Conservation (phyloP, 2,329 filamentous ascomycete species). For the Monilinia vaccinii-corymbosi region DNA sequence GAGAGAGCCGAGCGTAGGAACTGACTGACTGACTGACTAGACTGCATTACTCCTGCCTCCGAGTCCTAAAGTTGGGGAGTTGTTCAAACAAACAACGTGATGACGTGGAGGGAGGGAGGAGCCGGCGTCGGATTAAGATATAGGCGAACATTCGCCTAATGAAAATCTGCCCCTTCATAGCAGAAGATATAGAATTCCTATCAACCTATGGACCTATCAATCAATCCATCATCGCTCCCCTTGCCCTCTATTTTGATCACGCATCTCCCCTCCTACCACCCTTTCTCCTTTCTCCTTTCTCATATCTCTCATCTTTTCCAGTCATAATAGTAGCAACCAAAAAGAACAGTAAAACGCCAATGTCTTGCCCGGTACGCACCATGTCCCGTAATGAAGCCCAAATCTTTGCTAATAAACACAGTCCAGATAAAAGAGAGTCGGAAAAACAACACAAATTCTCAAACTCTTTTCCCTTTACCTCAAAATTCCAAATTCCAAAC, state of each 20-base stretch:
- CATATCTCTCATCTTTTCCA: background rate
- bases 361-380: background rate
- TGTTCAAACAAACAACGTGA: no score
- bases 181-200: background rate
- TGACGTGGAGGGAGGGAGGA: no score
- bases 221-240: background rate
- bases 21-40: no score
- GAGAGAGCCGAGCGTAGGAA: no score
- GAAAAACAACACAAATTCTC: background rate
- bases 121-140: no score
- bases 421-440: background rate
- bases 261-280: background rate
- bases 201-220: background rate
- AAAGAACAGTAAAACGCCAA: background rate
- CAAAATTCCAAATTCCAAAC: background rate
- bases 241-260: background rate
- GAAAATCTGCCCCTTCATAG: background rate
- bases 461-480: slow-evolving; percentile 1
- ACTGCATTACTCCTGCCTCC: no score
- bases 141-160: background rate
- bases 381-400: background rate
- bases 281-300: background rate
- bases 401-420: slow-evolving; percentile 1
- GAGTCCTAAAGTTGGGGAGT: no score
- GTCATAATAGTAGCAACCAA: background rate